Percentiles rank a stretch among this genome's conserved stretches.
Conservation (phyloP, 1,284 basidiomycete species). For the Ceratobasidium sp. region DNA sequence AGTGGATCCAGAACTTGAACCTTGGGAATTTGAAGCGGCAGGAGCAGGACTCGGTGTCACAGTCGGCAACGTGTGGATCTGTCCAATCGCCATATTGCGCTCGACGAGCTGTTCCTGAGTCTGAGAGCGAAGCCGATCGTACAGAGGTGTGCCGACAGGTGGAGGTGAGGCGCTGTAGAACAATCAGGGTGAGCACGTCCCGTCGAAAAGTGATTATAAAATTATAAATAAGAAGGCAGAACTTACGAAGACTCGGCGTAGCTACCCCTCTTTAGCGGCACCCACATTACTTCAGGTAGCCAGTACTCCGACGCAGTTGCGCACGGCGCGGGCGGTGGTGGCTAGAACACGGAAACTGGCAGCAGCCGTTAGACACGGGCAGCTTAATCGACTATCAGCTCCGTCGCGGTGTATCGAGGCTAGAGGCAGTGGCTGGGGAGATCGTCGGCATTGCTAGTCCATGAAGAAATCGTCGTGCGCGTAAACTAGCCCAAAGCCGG, state of each 20-base stretch:
- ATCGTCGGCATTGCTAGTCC: not conserved
- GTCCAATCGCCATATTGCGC: slow-evolving; percentile 9
- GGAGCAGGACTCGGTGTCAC: too few relatives aligned
- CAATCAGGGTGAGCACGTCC: not conserved
- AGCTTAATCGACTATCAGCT: slow-evolving; percentile 7
- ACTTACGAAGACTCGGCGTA: not conserved
- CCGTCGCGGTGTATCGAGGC: not conserved
- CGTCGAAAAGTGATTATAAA: not conserved
- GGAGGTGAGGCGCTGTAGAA: not conserved
- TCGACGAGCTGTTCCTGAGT: not conserved
- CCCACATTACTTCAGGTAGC: not conserved
- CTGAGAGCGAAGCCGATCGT: slow-evolving; percentile 22
- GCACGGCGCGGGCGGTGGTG: not conserved
- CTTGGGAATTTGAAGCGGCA: not conserved
- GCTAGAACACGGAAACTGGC: not conserved
- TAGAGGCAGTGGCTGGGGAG: not conserved
- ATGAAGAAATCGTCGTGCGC: not conserved
- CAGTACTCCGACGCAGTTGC: not conserved
- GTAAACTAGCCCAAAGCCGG: not conserved
- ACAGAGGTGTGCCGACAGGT: slow-evolving; percentile 21
- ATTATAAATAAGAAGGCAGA: not conserved
- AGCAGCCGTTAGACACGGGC: not conserved
- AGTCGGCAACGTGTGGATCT: slow-evolving; percentile 15
- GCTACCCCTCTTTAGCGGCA: not conserved
- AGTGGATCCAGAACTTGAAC: not conserved